Evolutionary conservation across 768 basidiomycete species (phyloP), one percentile per base, ranked within the genome.

Genomic region (Agaricus blazei): DNA sequence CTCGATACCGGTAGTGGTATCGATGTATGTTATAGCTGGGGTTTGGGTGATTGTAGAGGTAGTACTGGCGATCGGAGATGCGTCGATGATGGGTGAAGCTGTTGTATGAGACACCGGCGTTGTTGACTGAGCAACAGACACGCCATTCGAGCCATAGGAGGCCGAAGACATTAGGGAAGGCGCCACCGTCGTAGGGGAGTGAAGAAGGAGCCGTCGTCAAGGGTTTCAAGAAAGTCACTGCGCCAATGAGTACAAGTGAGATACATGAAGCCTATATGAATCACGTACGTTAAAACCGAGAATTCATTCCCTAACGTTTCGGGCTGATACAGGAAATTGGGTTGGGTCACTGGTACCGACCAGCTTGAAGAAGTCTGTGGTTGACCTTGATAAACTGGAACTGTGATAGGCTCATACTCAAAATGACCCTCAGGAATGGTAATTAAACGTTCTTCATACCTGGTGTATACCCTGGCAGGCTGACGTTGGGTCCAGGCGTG

Each of bases 221-320:
- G 78, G 0, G 90, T 90, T 66, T 93, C 90, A 26, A 95, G 77
- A 68, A 93, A 94, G 64, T 95, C 92, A 34, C 91, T 93, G 56
- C 38, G 14, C 40, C n/a, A 34, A 41, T 41, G n/a, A 41, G 40
- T 8, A 24, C 26, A 27, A 45, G 19, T n/a, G 44, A 55, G 19
- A 38, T 14, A 60, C 55, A 36, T 56, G 56, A 34, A 44, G 40
- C 38, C 8, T 49, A 28, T 14, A 44, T 47, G 52, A 27, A 37
- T 34, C 7, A 42, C 82, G 58, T 70, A 88, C 87, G 85, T 88
- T 52, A 91, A 78, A 44, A 88, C 86, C 4, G 88, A 86, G 63
- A 90, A 91, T 65, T 92, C 88, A 64, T 88, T 90, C 19, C 89
- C 88, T 37, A 90, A 73, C 0, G 82, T 84, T 63, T 90, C 88